Percentiles rank a stretch among this genome's conserved stretches.
phyloP scores from a whole-genome alignment of 306 rosid genomes.

The Vigna trinervia region DNA sequence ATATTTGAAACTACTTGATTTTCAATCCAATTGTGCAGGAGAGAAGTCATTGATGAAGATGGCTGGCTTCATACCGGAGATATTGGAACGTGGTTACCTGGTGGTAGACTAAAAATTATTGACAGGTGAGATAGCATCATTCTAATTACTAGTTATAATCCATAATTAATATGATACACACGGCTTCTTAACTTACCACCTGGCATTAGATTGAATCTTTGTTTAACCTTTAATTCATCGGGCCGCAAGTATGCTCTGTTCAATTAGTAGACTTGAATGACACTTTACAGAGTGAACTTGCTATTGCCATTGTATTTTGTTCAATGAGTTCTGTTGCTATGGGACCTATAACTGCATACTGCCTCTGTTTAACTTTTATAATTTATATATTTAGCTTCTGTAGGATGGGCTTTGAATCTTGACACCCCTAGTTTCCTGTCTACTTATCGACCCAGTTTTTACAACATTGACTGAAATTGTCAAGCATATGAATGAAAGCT shows the following conservation, averaged over 20 bases:
- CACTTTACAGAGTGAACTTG: constrained; percentile 21
- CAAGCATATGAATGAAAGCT: constrained; percentile 32
- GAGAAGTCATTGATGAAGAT: constrained; percentile 87
- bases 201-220: constrained; percentile 14
- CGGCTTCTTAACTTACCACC: constrained; percentile 16
- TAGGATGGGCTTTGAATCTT: constrained; percentile 12
- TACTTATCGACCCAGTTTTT: constrained; percentile 15
- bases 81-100: constrained; percentile 86
- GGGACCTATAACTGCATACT: constrained; percentile 24
- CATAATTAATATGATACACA: background rate
- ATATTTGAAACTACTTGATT: constrained; percentile 41
- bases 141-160: background rate
- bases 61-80: constrained; percentile 99
- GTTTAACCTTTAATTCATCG: background rate
- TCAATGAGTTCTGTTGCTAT: constrained; percentile 26
- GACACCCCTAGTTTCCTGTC: constrained; percentile 5
- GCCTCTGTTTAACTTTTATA: constrained; percentile 30
- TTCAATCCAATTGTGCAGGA: constrained; percentile 63
- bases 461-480: constrained; percentile 7
- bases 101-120: constrained; percentile 94
- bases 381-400: background rate
- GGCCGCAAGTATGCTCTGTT: constrained; percentile 14
- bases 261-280: constrained; percentile 32
- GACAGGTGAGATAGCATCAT: constrained; percentile 73
- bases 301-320: constrained; percentile 22